phyloP scores from a whole-genome alignment of 257 asterid species.

The Lavandula angustifolia region DNA sequence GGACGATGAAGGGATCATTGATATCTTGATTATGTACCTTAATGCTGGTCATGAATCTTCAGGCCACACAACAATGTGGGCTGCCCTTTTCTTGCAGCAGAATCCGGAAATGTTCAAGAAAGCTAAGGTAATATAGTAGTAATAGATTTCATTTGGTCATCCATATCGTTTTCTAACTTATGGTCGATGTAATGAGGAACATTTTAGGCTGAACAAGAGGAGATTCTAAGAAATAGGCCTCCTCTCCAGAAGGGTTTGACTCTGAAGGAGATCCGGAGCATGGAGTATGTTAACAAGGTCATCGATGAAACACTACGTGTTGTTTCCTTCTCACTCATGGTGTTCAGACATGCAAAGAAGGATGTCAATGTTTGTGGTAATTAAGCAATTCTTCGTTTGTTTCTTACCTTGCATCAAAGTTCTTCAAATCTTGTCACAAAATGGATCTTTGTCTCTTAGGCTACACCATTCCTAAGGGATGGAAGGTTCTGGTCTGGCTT shows the following conservation, averaged over 20 bases:
- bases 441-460: slow-evolving; percentile 35
- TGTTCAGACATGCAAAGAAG: slow-evolving; percentile 76
- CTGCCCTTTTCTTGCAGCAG: slow-evolving; percentile 58
- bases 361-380: slow-evolving; percentile 56
- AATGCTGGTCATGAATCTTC: slow-evolving; percentile 99
- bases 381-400: no score
- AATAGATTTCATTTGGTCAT: no score
- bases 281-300: slow-evolving; percentile 83
- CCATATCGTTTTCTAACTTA: no score
- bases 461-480: slow-evolving; percentile 75
- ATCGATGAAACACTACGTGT: slow-evolving; percentile 90
- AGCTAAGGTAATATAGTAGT: slow-evolving; percentile 59
- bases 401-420: no score
- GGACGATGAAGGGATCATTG: slow-evolving; percentile 76
- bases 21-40: slow-evolving; percentile 74
- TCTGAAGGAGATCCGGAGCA: slow-evolving; percentile 58
- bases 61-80: slow-evolving; percentile 86
- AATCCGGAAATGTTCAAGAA: slow-evolving; percentile 54
- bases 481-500: slow-evolving; percentile 87
- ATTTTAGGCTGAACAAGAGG: slow-evolving; percentile 81
- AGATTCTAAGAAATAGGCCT: slow-evolving; percentile 60
- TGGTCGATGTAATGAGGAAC: neutral
- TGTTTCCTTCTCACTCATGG: slow-evolving; percentile 70
- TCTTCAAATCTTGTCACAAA: no score
- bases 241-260: slow-evolving; percentile 61